These are phyloP conservation scores for Colletotrichum navitas DNA, from an alignment of 2,329 filamentous ascomycete genomes.

Conservation along the genomic window DNA sequence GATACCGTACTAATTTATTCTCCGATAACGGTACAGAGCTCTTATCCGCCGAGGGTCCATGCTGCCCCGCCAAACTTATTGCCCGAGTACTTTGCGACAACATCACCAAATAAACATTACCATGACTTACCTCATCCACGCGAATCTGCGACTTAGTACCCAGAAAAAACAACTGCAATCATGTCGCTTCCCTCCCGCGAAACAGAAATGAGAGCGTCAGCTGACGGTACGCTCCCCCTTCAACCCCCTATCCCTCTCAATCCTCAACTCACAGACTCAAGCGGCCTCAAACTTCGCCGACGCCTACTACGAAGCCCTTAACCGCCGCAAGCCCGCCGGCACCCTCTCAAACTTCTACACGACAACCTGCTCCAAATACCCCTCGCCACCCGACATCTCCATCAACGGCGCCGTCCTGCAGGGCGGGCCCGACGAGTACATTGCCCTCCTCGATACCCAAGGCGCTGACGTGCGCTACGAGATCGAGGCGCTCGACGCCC, in stretches of 20 bases:
- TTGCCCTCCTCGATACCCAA: slow-evolving; percentile 76
- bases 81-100: slow-evolving; percentile 26
- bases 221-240: slow-evolving; percentile 56
- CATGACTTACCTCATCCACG: not conserved
- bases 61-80: slow-evolving; percentile 31
- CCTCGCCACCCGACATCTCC: slow-evolving; percentile 75
- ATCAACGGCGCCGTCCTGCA: slow-evolving; percentile 81
- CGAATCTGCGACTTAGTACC: too few species aligned
- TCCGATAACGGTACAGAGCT: slow-evolving; percentile 37
- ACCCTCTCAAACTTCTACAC: slow-evolving; percentile 79
- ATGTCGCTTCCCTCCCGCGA: slow-evolving; percentile 57
- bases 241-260: not conserved
- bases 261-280: slow-evolving; percentile 48
- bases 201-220: slow-evolving; percentile 59
- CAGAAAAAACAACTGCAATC: not conserved
- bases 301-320: slow-evolving; percentile 81
- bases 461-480: slow-evolving; percentile 74
- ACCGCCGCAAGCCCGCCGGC: slow-evolving; percentile 73
- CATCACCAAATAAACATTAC: slow-evolving; percentile 2
- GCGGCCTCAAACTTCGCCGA: slow-evolving; percentile 80
- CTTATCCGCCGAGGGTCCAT: slow-evolving; percentile 28
- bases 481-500: slow-evolving; percentile 80
- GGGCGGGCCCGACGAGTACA: slow-evolving; percentile 71
- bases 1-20: slow-evolving; percentile 19
- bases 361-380: slow-evolving; percentile 66